phyloP scores from a whole-genome alignment of 2,329 filamentous ascomycete genomes.

The Chaetomium sp. region DNA sequence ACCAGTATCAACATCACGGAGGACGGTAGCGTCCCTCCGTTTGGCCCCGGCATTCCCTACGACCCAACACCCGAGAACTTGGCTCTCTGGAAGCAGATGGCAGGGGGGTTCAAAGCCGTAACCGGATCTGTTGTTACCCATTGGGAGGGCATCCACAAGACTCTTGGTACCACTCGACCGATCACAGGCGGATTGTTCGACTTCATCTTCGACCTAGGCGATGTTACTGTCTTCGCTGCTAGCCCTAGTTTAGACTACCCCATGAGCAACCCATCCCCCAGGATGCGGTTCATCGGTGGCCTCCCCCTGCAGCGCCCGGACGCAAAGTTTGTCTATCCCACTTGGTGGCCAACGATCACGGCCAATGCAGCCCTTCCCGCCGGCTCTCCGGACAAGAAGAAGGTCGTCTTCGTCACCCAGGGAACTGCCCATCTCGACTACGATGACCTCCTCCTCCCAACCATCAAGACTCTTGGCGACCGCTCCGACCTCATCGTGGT shows the following conservation, averaged over 20 bases:
- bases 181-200: conserved; percentile 3
- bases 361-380: conserved; percentile 22
- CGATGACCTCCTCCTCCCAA: conserved; percentile 38
- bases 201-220: conserved; percentile 20
- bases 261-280: conserved; percentile 31
- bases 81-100: conserved; percentile 12
- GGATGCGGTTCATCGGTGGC: conserved; percentile 39
- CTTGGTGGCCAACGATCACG: conserved; percentile 41
- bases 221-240: conserved; percentile 34
- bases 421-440: conserved; percentile 39
- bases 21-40: conserved; percentile 35
- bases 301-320: conserved; percentile 30
- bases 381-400: conserved; percentile 24
- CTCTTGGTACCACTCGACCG: conserved; percentile 25
- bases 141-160: conserved; percentile 17
- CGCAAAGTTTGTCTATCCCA: conserved; percentile 29
- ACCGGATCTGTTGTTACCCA: background rate
- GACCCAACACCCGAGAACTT: conserved; percentile 16
- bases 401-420: conserved; percentile 41
- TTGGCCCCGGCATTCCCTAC: conserved; percentile 30
- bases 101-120: background rate
- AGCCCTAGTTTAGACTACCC: conserved; percentile 35
- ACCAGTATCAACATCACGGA: conserved; percentile 31
- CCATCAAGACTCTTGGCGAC: conserved; percentile 36
- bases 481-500: conserved; percentile 36